Conservation (phyloP, 441 rosid species). For the Raphanus hybrid region DNA sequence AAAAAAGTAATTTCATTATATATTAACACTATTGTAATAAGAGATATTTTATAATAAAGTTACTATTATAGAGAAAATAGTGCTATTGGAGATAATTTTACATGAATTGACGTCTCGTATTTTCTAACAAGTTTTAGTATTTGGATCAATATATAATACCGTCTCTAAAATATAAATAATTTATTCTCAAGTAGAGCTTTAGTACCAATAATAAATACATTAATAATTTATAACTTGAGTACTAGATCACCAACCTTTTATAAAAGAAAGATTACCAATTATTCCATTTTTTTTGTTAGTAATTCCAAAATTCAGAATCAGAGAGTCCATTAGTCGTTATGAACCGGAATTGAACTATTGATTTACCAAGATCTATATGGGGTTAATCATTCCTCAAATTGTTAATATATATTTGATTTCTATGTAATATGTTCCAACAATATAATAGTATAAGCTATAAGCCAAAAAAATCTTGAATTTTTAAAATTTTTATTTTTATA, state of each 20-base stretch:
- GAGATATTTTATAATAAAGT: too few relatives aligned
- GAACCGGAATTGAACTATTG: not conserved
- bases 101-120: not conserved
- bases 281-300: not conserved
- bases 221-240: not conserved
- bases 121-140: not conserved
- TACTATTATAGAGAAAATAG: too few relatives aligned
- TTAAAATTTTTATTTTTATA: too few relatives aligned
- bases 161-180: not conserved
- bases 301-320: not conserved
- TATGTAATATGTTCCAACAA: not conserved
- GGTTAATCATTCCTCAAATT: not conserved
- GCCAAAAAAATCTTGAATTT: too few relatives aligned
- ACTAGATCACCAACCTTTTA: not conserved
- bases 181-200: not conserved
- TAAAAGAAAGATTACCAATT: not conserved
- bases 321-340: not conserved
- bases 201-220: not conserved
- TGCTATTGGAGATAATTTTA: not conserved
- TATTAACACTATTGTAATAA: too few relatives aligned
- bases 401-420: not conserved
- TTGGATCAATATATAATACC: not conserved
- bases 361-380: not conserved
- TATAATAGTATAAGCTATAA: not conserved
- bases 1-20: too few relatives aligned